Conservation (phyloP, 805 yeast genomes). For the Teunomyces aglyptinius region DNA sequence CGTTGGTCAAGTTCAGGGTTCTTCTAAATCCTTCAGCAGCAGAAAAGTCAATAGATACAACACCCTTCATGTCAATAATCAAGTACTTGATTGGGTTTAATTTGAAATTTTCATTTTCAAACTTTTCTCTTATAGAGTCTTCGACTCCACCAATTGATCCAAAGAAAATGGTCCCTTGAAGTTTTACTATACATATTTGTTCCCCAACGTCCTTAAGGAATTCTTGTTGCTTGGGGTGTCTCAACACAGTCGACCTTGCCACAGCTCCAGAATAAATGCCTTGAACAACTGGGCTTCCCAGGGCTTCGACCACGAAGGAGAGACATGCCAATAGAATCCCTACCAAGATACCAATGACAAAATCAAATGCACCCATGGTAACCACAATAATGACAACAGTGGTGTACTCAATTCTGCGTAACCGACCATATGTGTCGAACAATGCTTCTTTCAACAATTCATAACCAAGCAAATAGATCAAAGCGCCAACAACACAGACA, state of each 20-base stretch:
- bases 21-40: constrained; percentile 95
- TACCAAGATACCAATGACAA: constrained; percentile 86
- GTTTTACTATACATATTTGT: constrained; percentile 82
- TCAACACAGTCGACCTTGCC: constrained; percentile 86
- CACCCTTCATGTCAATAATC: constrained; percentile 81
- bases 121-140: constrained; percentile 60
- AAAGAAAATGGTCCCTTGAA: constrained; percentile 87
- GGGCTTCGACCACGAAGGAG: constrained; percentile 92
- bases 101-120: constrained; percentile 53
- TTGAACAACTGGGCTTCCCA: constrained; percentile 75
- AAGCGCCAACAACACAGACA: constrained; percentile 91
- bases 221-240: constrained; percentile 87
- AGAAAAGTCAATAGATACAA: constrained; percentile 80
- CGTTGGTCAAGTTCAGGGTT: constrained; percentile 72
- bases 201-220: constrained; percentile 83
- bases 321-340: constrained; percentile 91
- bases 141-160: constrained; percentile 96
- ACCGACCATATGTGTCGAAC: constrained; percentile 77
- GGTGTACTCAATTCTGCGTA: constrained; percentile 72
- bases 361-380: constrained; percentile 94
- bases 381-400: constrained; percentile 86
- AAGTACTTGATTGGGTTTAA: constrained; percentile 71
- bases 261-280: constrained; percentile 84
- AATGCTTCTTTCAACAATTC: constrained; percentile 86
- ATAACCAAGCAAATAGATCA: constrained; percentile 86